These are phyloP conservation scores for Candida insectalens DNA, from an alignment of 805 yeast species.

Conservation along the genomic window DNA sequence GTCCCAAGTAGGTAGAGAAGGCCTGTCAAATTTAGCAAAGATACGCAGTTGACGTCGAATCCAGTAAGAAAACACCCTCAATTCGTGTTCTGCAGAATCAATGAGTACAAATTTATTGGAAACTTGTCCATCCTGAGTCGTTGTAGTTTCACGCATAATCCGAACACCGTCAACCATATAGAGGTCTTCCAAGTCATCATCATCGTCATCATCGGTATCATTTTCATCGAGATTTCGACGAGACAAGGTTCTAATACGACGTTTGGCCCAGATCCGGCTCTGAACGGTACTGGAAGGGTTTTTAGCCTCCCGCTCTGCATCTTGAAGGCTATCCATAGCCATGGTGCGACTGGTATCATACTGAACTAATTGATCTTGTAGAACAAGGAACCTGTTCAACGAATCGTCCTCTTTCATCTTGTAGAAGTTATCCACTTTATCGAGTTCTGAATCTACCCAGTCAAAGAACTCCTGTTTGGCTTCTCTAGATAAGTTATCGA, in stretches of 20 bases:
- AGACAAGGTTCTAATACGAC: neutral
- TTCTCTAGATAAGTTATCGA: conserved; percentile 24
- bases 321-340: conserved; percentile 5
- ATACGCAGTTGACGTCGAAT: conserved; percentile 19
- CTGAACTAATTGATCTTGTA: conserved; percentile 64
- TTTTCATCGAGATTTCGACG: conserved; percentile 5
- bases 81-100: conserved; percentile 6
- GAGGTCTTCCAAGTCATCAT: conserved; percentile 1
- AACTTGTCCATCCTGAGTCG: neutral
- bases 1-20: conserved; percentile 30
- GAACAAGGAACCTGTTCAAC: conserved; percentile 44
- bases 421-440: conserved; percentile 54
- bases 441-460: conserved; percentile 60
- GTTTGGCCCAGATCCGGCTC: neutral
- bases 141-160: neutral
- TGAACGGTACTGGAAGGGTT: neutral
- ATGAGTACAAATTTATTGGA: conserved; percentile 4
- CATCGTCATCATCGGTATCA: conserved; percentile 7
- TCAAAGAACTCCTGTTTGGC: conserved; percentile 39
- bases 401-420: conserved; percentile 50
- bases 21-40: conserved; percentile 28
- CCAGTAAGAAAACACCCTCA: conserved; percentile 13
- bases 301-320: neutral
- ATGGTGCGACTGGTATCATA: conserved; percentile 42
- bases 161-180: neutral